Percentiles rank a stretch among this genome's conserved stretches.
These are phyloP conservation scores for Berkeleyomyces rouxiae DNA, from an alignment of 2,329 filamentous ascomycete species.

Conservation along the genomic window DNA sequence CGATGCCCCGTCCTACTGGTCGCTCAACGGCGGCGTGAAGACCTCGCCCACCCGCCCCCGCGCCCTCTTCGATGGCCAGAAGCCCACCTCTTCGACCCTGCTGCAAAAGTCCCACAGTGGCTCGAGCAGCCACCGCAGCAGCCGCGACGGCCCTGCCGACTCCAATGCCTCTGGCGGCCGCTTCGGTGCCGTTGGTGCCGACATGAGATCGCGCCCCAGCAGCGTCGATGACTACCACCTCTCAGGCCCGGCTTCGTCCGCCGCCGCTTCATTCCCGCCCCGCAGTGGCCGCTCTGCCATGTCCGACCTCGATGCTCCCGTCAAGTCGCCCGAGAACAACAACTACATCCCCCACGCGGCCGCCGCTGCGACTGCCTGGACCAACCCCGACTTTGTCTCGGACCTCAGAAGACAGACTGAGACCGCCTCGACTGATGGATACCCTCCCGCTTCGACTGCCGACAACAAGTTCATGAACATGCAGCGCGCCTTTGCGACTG, in stretches of 20 bases:
- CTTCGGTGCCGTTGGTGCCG: conserved; percentile 3
- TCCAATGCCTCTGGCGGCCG: background rate
- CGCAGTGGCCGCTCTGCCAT: background rate
- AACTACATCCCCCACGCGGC: background rate
- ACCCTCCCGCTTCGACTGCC: background rate
- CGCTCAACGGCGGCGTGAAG: background rate
- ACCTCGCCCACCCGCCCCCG: conserved; percentile 9
- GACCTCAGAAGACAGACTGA: background rate
- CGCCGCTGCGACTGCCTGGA: background rate
- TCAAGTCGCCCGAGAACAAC: background rate
- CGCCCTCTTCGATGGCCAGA: background rate
- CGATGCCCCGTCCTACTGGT: background rate
- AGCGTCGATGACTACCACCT: conserved; percentile 1
- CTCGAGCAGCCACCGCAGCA: conserved; percentile 5
- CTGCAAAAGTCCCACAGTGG: background rate
- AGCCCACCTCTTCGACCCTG: background rate
- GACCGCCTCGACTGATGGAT: background rate
- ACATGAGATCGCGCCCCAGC: conserved; percentile 3
- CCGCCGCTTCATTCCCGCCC: background rate
- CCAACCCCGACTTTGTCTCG: conserved; percentile 6
- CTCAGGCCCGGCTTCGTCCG: background rate
- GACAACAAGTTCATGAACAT: background rate
- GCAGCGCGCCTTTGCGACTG: background rate
- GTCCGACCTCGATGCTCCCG: background rate
- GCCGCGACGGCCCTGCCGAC: conserved; percentile 1